A percentile compares a stretch with the other conserved stretches of the same genome.
Evolutionary conservation across 352 stramenopile species (phyloP).

Genomic region (Achlya hypogyna): DNA sequence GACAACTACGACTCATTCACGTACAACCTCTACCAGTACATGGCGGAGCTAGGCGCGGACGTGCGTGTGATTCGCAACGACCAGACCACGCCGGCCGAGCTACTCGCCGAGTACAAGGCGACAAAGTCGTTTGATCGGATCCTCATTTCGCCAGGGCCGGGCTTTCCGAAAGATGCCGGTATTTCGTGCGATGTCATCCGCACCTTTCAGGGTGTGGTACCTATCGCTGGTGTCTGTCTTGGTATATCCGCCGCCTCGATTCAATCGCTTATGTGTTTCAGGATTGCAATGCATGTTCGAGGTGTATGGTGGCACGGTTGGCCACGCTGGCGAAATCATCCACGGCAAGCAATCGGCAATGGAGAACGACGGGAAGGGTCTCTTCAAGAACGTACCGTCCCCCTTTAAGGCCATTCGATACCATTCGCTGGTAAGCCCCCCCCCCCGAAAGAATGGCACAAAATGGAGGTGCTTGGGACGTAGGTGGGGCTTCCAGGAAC

Average conservation of each 20-base stretch:
- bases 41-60: conserved; percentile 70
- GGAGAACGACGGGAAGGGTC: conserved; percentile 69
- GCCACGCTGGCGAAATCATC: conserved; percentile 79
- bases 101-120: conserved; percentile 27
- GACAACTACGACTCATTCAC: conserved; percentile 90
- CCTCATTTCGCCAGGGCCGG: conserved; percentile 80
- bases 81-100: conserved; percentile 73
- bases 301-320: conserved; percentile 78
- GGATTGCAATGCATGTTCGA: conserved; percentile 83
- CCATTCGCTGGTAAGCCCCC: conserved; percentile 50
- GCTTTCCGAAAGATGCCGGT: conserved; percentile 70
- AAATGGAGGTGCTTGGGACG: background rate
- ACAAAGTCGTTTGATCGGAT: conserved; percentile 69
- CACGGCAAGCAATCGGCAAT: conserved; percentile 83
- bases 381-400: conserved; percentile 72
- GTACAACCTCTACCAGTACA: conserved; percentile 88
- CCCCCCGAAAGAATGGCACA: background rate
- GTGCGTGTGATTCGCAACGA: conserved; percentile 80
- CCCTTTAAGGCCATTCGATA: conserved; percentile 82
- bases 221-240: conserved; percentile 77
- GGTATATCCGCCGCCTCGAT: conserved; percentile 20
- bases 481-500: conserved; percentile 63
- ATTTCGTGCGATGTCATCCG: conserved; percentile 80
- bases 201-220: conserved; percentile 68
- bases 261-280: background rate